phyloP scores from a whole-genome alignment of 2,329 filamentous ascomycete species.

The Penicillium sclerotigenum region DNA sequence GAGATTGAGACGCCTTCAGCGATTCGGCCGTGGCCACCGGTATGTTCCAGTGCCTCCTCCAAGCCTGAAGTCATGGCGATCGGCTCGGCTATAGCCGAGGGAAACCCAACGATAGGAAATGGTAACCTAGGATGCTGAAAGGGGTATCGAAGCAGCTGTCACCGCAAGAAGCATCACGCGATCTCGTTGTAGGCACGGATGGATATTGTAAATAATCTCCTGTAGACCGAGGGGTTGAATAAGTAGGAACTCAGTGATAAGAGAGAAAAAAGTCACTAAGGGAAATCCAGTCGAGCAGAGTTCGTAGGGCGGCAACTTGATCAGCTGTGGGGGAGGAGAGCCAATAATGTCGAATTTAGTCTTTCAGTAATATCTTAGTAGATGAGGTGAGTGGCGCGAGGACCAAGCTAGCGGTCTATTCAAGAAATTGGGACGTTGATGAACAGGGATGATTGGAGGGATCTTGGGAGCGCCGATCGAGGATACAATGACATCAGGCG shows the following conservation, averaged over 20 bases:
- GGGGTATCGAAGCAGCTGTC: neutral
- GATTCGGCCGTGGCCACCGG: constrained; percentile 36
- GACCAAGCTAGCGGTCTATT: constrained; percentile 12
- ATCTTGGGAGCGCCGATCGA: constrained; percentile 27
- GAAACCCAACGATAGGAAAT: neutral
- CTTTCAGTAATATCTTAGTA: constrained; percentile 5
- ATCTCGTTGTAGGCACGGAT: neutral
- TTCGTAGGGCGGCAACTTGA: constrained; percentile 15
- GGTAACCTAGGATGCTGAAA: neutral
- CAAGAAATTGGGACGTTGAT: constrained; percentile 13
- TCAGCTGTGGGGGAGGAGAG: constrained; percentile 14
- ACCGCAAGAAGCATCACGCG: constrained; percentile 1
- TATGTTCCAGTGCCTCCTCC: constrained; percentile 35
- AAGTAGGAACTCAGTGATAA: neutral
- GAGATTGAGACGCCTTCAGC: constrained; percentile 37
- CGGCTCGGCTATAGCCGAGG: constrained; percentile 5
- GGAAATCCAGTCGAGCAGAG: neutral
- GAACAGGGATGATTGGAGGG: constrained; percentile 28
- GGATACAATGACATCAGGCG: constrained; percentile 37
- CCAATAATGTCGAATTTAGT: neutral
- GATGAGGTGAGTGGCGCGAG: constrained; percentile 33
- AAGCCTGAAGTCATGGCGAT: constrained; percentile 28
- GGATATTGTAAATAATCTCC: neutral
- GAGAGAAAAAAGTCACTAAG: neutral
- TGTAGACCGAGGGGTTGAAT: neutral